Evolutionary conservation across 805 yeast species (phyloP).

Genomic region (Myxozyma lipomycoides): DNA sequence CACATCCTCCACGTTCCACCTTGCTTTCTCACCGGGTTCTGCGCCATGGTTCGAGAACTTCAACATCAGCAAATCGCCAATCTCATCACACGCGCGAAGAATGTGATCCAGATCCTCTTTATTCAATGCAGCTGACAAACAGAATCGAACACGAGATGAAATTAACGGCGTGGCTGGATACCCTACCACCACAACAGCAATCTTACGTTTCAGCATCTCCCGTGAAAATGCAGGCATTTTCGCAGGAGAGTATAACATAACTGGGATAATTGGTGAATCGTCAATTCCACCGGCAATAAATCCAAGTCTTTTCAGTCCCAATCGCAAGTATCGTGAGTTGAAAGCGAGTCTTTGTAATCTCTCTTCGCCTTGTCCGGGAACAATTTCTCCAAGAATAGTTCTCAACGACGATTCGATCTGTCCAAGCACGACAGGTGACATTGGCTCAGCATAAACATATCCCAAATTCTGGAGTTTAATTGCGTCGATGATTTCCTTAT

Average conservation of each 20-base stretch:
- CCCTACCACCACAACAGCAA: conserved; percentile 95
- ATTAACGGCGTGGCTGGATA: conserved; percentile 96
- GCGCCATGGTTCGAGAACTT: conserved; percentile 76
- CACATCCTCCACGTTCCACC: conserved; percentile 77
- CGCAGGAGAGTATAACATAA: conserved; percentile 81
- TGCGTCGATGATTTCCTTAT: conserved; percentile 62
- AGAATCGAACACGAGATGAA: conserved; percentile 84
- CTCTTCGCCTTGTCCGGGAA: conserved; percentile 90
- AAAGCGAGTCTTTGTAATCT: conserved; percentile 91
- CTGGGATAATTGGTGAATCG: conserved; percentile 93
- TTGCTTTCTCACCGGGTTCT: conserved; percentile 55
- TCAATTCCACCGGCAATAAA: conserved; percentile 92
- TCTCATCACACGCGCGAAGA: conserved; percentile 62
- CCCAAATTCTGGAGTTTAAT: conserved; percentile 70
- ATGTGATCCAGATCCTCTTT: conserved; percentile 88
- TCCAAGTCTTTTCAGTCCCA: conserved; percentile 88
- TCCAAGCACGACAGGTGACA: conserved; percentile 74
- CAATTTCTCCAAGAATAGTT: conserved; percentile 73
- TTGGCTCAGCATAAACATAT: conserved; percentile 73
- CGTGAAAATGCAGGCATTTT: conserved; percentile 92
- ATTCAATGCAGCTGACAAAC: conserved; percentile 87
- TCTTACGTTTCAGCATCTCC: conserved; percentile 67
- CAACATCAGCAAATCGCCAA: conserved; percentile 72
- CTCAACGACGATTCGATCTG: conserved; percentile 79
- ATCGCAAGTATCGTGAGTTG: conserved; percentile 86